phyloP scores from a whole-genome alignment of 2,329 filamentous ascomycete genomes.

The Iodosphaeria phyllophila region DNA sequence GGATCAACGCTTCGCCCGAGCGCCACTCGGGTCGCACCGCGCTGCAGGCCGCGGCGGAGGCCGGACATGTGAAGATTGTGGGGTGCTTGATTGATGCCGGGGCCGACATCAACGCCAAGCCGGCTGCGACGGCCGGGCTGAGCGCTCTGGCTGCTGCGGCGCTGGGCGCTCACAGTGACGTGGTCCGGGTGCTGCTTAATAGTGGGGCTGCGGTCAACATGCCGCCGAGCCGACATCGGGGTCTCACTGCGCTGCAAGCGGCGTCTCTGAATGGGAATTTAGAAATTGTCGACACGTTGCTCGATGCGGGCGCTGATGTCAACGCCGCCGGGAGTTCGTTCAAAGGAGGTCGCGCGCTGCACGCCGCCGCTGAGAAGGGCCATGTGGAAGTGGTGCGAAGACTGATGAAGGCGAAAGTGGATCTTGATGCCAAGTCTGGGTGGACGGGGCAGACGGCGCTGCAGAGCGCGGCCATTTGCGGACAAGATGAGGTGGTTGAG shows the following conservation, averaged over 20 bases:
- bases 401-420: conserved; percentile 16
- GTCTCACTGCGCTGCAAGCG: conserved; percentile 19
- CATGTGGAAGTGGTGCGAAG: conserved; percentile 9
- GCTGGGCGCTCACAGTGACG: conserved; percentile 8
- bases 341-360: conserved; percentile 19
- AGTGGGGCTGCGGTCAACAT: conserved; percentile 15
- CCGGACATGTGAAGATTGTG: conserved; percentile 10
- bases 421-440: conserved; percentile 14
- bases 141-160: conserved; percentile 19
- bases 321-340: conserved; percentile 14
- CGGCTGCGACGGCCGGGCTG: conserved; percentile 15
- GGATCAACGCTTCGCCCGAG: conserved; percentile 10
- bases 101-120: conserved; percentile 14
- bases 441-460: conserved; percentile 14
- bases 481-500: conserved; percentile 20
- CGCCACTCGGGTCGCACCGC: conserved; percentile 15
- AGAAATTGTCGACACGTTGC: conserved; percentile 9
- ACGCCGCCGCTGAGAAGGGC: conserved; percentile 14
- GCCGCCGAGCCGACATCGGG: conserved; percentile 15
- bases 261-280: conserved; percentile 13
- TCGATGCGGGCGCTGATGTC: conserved; percentile 12
- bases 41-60: conserved; percentile 16
- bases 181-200: conserved; percentile 11
- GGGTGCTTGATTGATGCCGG: conserved; percentile 9
- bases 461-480: conserved; percentile 15